Base-by-base conservation (phyloP, 805 yeast species). In the Zygoascus flipseniorum region DNA sequence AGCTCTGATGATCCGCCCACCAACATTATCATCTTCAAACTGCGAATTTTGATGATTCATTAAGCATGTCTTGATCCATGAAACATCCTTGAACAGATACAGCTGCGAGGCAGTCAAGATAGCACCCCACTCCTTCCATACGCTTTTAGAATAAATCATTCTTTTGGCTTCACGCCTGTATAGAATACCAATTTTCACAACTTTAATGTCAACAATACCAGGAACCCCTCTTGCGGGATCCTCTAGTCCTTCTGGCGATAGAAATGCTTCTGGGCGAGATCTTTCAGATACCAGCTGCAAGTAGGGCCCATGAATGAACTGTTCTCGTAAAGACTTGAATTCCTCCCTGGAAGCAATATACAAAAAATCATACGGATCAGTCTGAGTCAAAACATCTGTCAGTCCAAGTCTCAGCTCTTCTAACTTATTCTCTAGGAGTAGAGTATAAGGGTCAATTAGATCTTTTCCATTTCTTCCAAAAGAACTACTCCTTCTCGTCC, bases 121-220 rank as follows among this genome's bases (percentile, higher is more conserved):
- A 0, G 69, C 73, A 9, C 77, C 77, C 72, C 73, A 72, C 47
- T 70, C 72, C 20, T 67, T 63, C 73, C 72, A 69, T 8, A 60
- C 57, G 5, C 60, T 60, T 50, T 60, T 65, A n/a, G 64, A 62
- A 20, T 61, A 64, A 18, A 61, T 48, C 58, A 61, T 58, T 45
- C 67, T 61, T 54, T 65, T 67, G 28, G 59, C 60, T 55, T 73
- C 76, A 10, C 67, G 62, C 11, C 72, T 58, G 23, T 58, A 60
- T 6, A 73, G 52, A 10, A 69, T 54, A 1, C 77, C 77, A 16
- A 70, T 59, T 52, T 72, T 72, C 50, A 70, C 66, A 8, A 73
- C 65, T 42, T 66, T 65, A 54, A 72, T 62, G 31, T 67, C 68
- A 9, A 71, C 70, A 9, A 70, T 58, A 0, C 72, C 74, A 1